Evolutionary conservation across 179 eudicot genomes (phyloP), one percentile per base, ranked within the genome.

Genomic region (Sideroxylon spinosum): DNA sequence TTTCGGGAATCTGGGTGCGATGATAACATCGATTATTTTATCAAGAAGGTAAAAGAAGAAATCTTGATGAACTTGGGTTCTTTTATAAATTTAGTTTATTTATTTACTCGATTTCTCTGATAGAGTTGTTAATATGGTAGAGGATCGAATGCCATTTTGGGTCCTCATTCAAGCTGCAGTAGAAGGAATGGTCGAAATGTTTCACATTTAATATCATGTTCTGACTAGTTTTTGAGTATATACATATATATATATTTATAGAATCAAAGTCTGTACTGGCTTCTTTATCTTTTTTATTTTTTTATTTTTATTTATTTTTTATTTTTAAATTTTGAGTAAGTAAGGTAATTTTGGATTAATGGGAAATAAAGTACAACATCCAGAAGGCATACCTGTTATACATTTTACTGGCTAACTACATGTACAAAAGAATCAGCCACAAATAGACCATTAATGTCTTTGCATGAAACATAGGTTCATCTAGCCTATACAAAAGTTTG

Each of bases 21-120:
- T 76, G 92, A 90, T 76, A 87, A 86, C 68, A 68, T 89, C 80
- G 89, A 84, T 76, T 92, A 89, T 86, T 90, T 92, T 66, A 80
- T 88, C 17, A 82, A 86, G 71, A 89, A 90, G 97, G 98, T 93
- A 81, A 16, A 50, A 6, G 5, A 6, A 37, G 44, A 37, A 37
- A 9, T 52, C 19, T 55, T n/a, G 28, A 56, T 57, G 48, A 28
- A 4, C 32, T 74, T 74, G 28, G 37, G n/a, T 37, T 59, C 5
- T 73, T 10, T 73, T 0, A 71, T 71, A 26, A 1, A 11, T 59
- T 28, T 4, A 11, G 6, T 60, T 12, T 22, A 7, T 20, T 10
- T 48, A 74, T 70, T 28, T 52, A 32, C 16, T 63, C 37, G 17
- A 8, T 26, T 59, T 63, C 68, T 63, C 12, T 25, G 68, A 26